Evolutionary conservation across 2,329 filamentous ascomycete genomes (phyloP).

Genomic region (Dactylellina drechsleri): DNA sequence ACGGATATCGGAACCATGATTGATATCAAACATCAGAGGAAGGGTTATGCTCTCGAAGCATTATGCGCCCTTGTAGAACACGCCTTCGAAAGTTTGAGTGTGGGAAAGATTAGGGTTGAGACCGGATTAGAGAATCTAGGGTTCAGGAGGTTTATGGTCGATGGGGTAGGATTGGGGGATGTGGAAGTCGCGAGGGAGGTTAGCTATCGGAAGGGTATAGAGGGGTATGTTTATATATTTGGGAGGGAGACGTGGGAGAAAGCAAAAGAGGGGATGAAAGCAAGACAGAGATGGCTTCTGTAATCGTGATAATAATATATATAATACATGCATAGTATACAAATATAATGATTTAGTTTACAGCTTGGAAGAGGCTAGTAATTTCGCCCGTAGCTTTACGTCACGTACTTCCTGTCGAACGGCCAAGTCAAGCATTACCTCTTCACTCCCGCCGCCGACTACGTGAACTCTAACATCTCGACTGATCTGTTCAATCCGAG

Average conservation of each 20-base stretch:
- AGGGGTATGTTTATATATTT: conserved; percentile 12
- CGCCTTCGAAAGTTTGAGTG: conserved; percentile 4
- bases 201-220: conserved; percentile 2
- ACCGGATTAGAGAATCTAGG: conserved; percentile 2
- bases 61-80: conserved; percentile 2
- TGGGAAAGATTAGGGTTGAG: conserved; percentile 2
- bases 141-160: conserved; percentile 12
- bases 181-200: conserved; percentile 2
- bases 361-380: conserved; percentile 4
- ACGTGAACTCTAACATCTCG: conserved; percentile 72
- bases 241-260: background rate
- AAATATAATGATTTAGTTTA: background rate
- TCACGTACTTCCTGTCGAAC: conserved; percentile 67
- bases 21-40: conserved; percentile 5
- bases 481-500: conserved; percentile 67
- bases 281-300: background rate
- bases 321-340: no score
- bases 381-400: conserved; percentile 27
- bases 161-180: conserved; percentile 4
- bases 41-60: conserved; percentile 7
- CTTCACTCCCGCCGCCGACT: conserved; percentile 76
- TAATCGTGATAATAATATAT: background rate
- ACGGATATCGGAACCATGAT: conserved; percentile 18
- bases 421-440: conserved; percentile 76
- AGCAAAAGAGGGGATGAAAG: background rate